Conservation (phyloP, 768 basidiomycete genomes). For the Termitomyces sp. region DNA sequence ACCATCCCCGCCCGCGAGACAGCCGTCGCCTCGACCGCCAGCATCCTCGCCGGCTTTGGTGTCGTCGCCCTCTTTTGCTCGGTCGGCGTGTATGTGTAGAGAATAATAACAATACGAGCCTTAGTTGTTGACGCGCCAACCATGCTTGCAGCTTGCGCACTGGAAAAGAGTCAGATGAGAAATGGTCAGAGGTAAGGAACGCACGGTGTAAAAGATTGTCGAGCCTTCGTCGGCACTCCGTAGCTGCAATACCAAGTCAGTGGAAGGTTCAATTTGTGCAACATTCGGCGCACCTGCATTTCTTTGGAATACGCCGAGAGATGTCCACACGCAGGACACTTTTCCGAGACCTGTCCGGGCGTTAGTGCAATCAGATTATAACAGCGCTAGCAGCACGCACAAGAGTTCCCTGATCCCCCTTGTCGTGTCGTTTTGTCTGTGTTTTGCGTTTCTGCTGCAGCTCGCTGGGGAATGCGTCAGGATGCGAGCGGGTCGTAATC, state of each 20-base stretch:
- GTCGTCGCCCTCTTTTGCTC: conserved; percentile 87
- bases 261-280: background rate
- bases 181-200: conserved; percentile 23
- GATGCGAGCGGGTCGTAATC: conserved; percentile 87
- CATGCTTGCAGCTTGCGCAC: conserved; percentile 75
- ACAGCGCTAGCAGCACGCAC: conserved; percentile 21
- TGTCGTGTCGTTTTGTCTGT: conserved; percentile 75
- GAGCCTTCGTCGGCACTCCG: conserved; percentile 94
- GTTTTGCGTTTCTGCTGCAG: conserved; percentile 87
- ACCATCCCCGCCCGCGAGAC: conserved; percentile 60
- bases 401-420: conserved; percentile 59
- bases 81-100: conserved; percentile 78
- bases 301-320: conserved; percentile 85
- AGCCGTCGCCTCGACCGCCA: conserved; percentile 67
- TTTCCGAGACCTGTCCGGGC: conserved; percentile 69
- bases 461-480: conserved; percentile 91
- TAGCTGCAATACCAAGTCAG: conserved; percentile 39
- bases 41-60: conserved; percentile 81
- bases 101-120: conserved; percentile 3
- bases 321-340: conserved; percentile 86
- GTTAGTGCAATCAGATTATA: background rate
- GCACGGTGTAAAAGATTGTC: conserved; percentile 90
- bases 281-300: conserved; percentile 57
- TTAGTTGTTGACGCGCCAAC: conserved; percentile 81
- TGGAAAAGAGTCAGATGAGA: conserved; percentile 26